These are phyloP conservation scores for Ophiocordyceps camponoti-leonardi DNA, from an alignment of 2,329 filamentous ascomycete species.

Conservation along the genomic window DNA sequence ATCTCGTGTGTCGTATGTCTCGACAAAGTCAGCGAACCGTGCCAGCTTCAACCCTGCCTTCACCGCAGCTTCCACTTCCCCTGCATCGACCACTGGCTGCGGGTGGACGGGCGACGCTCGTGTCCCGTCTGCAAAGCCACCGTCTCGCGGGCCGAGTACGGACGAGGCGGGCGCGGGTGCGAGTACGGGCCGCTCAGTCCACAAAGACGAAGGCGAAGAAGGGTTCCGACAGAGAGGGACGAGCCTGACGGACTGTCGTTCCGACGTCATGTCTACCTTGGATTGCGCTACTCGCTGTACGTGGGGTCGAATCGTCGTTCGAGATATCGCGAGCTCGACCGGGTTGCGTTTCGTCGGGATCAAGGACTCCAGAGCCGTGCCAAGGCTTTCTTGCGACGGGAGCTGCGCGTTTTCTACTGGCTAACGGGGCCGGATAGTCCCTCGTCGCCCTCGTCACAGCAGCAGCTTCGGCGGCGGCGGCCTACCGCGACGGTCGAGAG, in stretches of 20 bases:
- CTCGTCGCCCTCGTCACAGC: conserved; percentile 4
- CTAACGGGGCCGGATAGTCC: conserved; percentile 22
- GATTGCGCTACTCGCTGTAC: conserved; percentile 59
- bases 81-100: conserved; percentile 68
- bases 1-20: conserved; percentile 67
- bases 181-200: conserved; percentile 34
- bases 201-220: conserved; percentile 1
- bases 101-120: conserved; percentile 26
- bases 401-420: conserved; percentile 70
- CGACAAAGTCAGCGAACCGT: conserved; percentile 53
- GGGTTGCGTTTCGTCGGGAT: conserved; percentile 44
- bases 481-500: conserved; percentile 59
- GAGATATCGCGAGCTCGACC: conserved; percentile 56
- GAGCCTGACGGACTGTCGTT: conserved; percentile 7
- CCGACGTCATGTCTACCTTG: conserved; percentile 56
- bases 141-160: conserved; percentile 46
- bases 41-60: conserved; percentile 56
- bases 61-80: conserved; percentile 74
- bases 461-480: conserved; percentile 9
- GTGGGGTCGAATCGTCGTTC: conserved; percentile 70
- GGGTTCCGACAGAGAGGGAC: background rate
- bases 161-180: conserved; percentile 29
- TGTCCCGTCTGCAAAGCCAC: conserved; percentile 64
- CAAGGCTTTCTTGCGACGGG: conserved; percentile 64
- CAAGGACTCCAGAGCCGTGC: conserved; percentile 57